Base-by-base conservation (phyloP, 2,329 filamentous ascomycete genomes). In the Aspergillus melleus region DNA sequence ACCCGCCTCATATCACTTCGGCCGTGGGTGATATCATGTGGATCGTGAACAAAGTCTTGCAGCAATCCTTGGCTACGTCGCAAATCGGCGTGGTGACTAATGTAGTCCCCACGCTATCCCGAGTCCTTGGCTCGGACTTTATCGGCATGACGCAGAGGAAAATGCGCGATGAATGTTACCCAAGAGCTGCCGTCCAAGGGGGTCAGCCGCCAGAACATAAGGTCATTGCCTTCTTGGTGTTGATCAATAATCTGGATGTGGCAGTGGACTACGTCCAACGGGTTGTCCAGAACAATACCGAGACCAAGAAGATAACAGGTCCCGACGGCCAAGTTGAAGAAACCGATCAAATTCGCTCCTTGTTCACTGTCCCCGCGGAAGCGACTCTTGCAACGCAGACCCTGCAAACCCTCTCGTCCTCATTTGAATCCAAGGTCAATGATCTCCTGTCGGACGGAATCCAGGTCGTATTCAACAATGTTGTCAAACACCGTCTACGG, bases 21-120 rank as follows among this genome's bases (percentile, higher is more conserved):
- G 93, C 94, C 0, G 93, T 99, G 9, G 95, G 99, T 79, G 95
- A 97, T 78, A 92, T 98, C 71, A 98, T 99, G 94, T 99, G 98
- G 77, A 97, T 99, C 68, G 91, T 96, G 72, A 96, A 96, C 72
- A 89, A 94, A 54, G 90, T 98, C 36, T 83, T 98, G 8, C 90
- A 96, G 64, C 89, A 94, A 65, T 90, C 92, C 0, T 81, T 98
- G 22, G 89, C 91, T 0, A 98, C 96, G 0, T 91, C 90, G 2
- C 93, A 97, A 72, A 83, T 88, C 66, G 84, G 88, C 19, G 88
- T 96, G 3, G 85, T 96, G 22, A 86, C 86, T 47, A 90, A 86
- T 58, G 90, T 96, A 6, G 79, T 97, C 26, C 90, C 92, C 2
- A 90, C 88, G 0, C 82, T 98, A 5, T 86, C 89, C 19, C 86